Evolutionary conservation across 495 filamentous ascomycete genomes (phyloP).

Genomic region (Neurospora cerealis): DNA sequence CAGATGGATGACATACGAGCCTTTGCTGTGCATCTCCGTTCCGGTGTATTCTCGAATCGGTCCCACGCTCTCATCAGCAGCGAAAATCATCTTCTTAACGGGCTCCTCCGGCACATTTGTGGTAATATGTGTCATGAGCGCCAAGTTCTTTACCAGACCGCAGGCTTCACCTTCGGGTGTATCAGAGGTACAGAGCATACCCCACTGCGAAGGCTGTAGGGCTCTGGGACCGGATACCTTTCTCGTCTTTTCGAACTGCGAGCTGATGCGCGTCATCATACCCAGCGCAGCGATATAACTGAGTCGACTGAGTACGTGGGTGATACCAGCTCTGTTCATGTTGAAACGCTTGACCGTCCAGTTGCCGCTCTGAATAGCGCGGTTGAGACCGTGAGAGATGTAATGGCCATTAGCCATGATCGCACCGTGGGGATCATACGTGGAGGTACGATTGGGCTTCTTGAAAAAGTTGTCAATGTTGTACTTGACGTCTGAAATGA

Average conservation of each 20-base stretch:
- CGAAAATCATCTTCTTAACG: conserved; percentile 70
- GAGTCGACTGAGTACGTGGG: conserved; percentile 87
- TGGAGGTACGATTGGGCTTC: conserved; percentile 73
- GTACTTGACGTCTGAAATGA: conserved; percentile 74
- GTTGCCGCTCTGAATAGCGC: conserved; percentile 92
- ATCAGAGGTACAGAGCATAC: conserved; percentile 93
- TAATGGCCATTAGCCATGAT: conserved; percentile 65
- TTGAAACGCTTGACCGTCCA: conserved; percentile 96
- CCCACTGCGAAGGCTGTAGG: conserved; percentile 92
- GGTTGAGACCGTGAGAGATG: conserved; percentile 84
- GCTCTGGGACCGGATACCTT: conserved; percentile 94
- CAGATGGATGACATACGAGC: conserved; percentile 84
- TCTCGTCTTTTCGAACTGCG: conserved; percentile 96
- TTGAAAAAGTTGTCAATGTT: conserved; percentile 89
- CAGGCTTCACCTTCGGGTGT: conserved; percentile 98
- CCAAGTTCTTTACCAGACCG: conserved; percentile 95
- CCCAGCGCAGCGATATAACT: conserved; percentile 97
- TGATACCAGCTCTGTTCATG: conserved; percentile 96
- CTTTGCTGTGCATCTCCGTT: conserved; percentile 68
- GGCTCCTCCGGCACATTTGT: conserved; percentile 88
- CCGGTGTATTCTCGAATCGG: conserved; percentile 59
- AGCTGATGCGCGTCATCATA: conserved; percentile 98
- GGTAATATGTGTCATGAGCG: conserved; percentile 98
- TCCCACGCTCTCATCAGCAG: conserved; percentile 49
- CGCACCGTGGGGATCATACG: conserved; percentile 74